Percentiles rank a stretch among this genome's conserved stretches.
Conservation (phyloP, 106 monocot species). For the Dendrobium huoshanense region DNA sequence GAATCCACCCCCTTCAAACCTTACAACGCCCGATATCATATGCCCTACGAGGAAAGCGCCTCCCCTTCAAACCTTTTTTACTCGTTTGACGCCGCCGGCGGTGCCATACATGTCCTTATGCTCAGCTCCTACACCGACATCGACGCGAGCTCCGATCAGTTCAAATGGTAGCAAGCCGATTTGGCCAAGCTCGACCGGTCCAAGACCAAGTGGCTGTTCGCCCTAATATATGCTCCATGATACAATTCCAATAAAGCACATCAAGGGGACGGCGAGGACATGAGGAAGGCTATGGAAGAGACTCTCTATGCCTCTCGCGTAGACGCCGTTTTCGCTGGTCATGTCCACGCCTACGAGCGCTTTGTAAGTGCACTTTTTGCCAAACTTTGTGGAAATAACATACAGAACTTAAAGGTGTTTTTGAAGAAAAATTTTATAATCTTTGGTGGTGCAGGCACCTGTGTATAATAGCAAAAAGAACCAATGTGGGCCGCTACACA, state of each 20-base stretch:
- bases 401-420: too few species aligned
- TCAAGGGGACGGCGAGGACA: conserved; percentile 44
- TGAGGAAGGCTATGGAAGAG: conserved; percentile 44
- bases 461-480: conserved; percentile 32
- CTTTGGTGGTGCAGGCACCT: conserved; percentile 19
- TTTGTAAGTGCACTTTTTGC: conserved; percentile 21
- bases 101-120: conserved; percentile 44
- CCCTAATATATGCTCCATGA: conserved; percentile 77
- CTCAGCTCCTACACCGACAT: conserved; percentile 53
- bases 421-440: too few species aligned
- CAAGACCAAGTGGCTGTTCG: conserved; percentile 57
- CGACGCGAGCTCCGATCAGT: conserved; percentile 32
- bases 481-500: conserved; percentile 48
- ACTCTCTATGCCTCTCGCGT: conserved; percentile 31
- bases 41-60: conserved; percentile 37
- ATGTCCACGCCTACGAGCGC: conserved; percentile 64
- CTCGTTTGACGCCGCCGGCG: conserved; percentile 45
- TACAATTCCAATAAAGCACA: conserved; percentile 63
- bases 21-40: conserved; percentile 52
- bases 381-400: too few species aligned
- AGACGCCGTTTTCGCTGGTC: conserved; percentile 50
- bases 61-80: conserved; percentile 55
- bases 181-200: conserved; percentile 36
- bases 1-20: conserved; percentile 26
- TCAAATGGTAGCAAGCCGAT: conserved; percentile 38